Evolutionary conservation across 2,329 filamentous ascomycete genomes (phyloP).

Genomic region (Colletotrichum falcatum): DNA sequence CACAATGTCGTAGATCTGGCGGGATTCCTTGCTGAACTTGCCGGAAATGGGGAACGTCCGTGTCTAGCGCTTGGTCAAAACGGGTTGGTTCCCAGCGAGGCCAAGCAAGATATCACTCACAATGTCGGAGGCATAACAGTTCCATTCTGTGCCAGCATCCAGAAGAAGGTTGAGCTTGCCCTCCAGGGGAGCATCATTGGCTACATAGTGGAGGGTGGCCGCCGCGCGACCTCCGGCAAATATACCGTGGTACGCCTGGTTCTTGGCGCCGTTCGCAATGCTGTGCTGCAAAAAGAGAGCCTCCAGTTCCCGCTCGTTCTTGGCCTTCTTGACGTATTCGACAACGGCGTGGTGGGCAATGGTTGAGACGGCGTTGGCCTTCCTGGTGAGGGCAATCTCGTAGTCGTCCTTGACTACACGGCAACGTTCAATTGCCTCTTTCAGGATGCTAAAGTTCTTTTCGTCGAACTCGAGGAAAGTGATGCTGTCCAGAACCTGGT

Average conservation of each 20-base stretch:
- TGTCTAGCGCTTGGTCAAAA: slow-evolving; percentile 68
- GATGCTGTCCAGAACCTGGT: slow-evolving; percentile 79
- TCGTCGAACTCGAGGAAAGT: slow-evolving; percentile 69
- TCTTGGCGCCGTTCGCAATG: slow-evolving; percentile 78
- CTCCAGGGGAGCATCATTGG: slow-evolving; percentile 77
- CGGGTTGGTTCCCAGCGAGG: not conserved
- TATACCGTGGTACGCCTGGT: slow-evolving; percentile 91
- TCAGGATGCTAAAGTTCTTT: slow-evolving; percentile 65
- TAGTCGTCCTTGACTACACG: slow-evolving; percentile 81
- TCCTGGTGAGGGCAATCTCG: slow-evolving; percentile 78
- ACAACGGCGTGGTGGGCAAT: slow-evolving; percentile 74
- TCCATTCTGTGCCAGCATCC: slow-evolving; percentile 84
- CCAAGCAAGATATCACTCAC: slow-evolving; percentile 42
- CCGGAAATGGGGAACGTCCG: slow-evolving; percentile 87
- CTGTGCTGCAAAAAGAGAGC: slow-evolving; percentile 83
- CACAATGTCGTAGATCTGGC: slow-evolving; percentile 85
- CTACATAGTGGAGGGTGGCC: slow-evolving; percentile 88
- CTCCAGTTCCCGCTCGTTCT: slow-evolving; percentile 86
- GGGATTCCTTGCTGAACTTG: slow-evolving; percentile 75
- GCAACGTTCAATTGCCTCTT: slow-evolving; percentile 75
- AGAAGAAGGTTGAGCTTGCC: slow-evolving; percentile 84
- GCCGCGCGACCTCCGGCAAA: slow-evolving; percentile 84
- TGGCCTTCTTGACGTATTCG: slow-evolving; percentile 69
- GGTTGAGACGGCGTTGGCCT: slow-evolving; percentile 78
- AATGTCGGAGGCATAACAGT: slow-evolving; percentile 78